A percentile compares a stretch with the other conserved stretches of the same genome.
phyloP scores from a whole-genome alignment of 305 asterid genomes.

The Salvia sclarea region DNA sequence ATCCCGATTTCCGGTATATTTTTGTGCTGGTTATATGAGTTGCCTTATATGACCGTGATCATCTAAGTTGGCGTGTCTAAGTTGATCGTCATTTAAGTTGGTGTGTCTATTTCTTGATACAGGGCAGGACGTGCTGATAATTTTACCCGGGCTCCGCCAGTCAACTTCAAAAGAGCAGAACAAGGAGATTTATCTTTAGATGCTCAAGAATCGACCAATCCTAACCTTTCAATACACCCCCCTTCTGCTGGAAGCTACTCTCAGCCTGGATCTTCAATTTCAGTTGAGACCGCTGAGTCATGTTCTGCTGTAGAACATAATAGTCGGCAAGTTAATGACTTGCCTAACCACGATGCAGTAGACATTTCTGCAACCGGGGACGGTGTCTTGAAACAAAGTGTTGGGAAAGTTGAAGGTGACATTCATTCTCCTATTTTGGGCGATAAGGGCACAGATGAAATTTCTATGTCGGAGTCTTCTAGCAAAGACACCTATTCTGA shows the following conservation, averaged over 20 bases:
- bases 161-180: conserved; percentile 28
- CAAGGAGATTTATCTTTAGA: conserved; percentile 34
- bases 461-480: conserved; percentile 35
- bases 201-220: conserved; percentile 31
- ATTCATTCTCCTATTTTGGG: conserved; percentile 28
- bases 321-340: conserved; percentile 23
- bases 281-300: conserved; percentile 25
- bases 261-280: conserved; percentile 33
- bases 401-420: conserved; percentile 26
- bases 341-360: conserved; percentile 24
- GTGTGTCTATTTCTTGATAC: conserved; percentile 28
- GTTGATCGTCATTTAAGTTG: conserved; percentile 25
- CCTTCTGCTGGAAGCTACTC: conserved; percentile 34
- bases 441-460: conserved; percentile 33
- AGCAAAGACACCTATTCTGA: conserved; percentile 29
- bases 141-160: conserved; percentile 43
- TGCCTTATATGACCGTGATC: conserved; percentile 22
- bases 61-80: conserved; percentile 29
- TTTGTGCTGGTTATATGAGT: conserved; percentile 23
- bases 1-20: conserved; percentile 53
- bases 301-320: conserved; percentile 24
- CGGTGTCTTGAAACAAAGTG: conserved; percentile 29
- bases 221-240: conserved; percentile 28
- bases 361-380: conserved; percentile 18
- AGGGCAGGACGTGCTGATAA: conserved; percentile 47